Evolutionary conservation across 1,284 basidiomycete genomes (phyloP), one percentile per base, ranked within the genome.

Genomic region (Pascua sp.): DNA sequence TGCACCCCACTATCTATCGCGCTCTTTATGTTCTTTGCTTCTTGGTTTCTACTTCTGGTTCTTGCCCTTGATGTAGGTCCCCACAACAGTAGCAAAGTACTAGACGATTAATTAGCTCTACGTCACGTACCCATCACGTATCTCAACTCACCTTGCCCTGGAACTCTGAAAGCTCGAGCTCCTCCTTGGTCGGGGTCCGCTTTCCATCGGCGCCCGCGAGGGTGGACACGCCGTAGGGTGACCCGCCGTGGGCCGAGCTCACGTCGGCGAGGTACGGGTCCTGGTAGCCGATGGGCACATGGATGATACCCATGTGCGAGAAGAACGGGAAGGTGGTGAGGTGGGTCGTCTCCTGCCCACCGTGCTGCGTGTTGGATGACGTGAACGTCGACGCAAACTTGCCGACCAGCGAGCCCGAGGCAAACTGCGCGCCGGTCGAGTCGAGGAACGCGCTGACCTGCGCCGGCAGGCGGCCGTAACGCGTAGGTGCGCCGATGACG

Each of bases 201-300:
- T 80, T 80, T 48, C 88, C 88, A 64, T 86, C 83, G 41, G 79
- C 67, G 48, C 77, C 81, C 47, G 87, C 84, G 68, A 86, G 81
- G 38, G 86, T 86, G 37, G 86, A 86, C 18, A 87, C 85, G 60
- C 86, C 87, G 60, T 70, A 81, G 15, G 79, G 71, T 4, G 72
- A 65, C 82, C 87, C 87, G 68, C 90, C 90, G 67, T 84, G 87
- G 49, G 86, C 81, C 72, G 85, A 83, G 11, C 69, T 73, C 49
- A 88, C 54, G 77, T 84, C 82, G 38, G 82, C 76, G 59, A 90
- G 71, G 68, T 85, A 81, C 1, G 76, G 68, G 58, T 80, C 69
- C 46, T 81, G 79, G 80, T 90, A 93, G 11, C 89, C 90, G 55
- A 91, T 79, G 13, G 90, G 89, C 10, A 91, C 87, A 70, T 80